Base-by-base conservation (phyloP, 257 asterid genomes). In the Marsdenia floribunda region DNA sequence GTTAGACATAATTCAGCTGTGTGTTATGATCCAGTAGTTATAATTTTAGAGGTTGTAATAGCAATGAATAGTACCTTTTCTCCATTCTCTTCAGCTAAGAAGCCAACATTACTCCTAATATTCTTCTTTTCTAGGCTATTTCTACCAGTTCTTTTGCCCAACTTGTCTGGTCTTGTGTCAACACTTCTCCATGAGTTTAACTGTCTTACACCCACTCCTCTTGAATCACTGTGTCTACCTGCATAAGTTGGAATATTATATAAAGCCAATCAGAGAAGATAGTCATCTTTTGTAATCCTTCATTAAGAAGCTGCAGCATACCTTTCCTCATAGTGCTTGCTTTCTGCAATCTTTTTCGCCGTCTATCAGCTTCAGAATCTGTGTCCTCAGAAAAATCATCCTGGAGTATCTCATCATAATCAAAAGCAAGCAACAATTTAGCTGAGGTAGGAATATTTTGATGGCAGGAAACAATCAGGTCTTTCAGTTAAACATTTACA, bases 331-430 rank as follows among this genome's bases (percentile, higher is more conserved):
- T 77, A 60, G 33, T 75, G 66, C 83, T 75, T 33, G 83, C 78
- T 75, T 71, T 82, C 86, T 79, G 83, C 81, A 82, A 76, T 81
- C 83, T 88, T 19, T 85, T 70, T 82, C 78, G 81, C 81, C 79
- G 82, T 68, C 84, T 81, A 80, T 88, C 88, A 44, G 88, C 86
- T 77, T 80, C 77, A 46, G 93, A 88, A 74, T 83, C 82, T 66
- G 85, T 68, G 74, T 83, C 81, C 66, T 77, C 88, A 49, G 78
- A 76, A 21, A 74, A 70, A 54, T 88, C 93, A 75, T 88, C 96
- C 98, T 91, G 86, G 29, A 72, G 70, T 24, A 16, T 75, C 24
- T 54, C 21, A 74, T 68, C 59, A 72, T 7, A 29, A 24, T 38
- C 26, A 37, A 61, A 53, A 24, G 73, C 11, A 22, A 58, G 21